Evolutionary conservation across 1,284 basidiomycete genomes (phyloP), one percentile per base, ranked within the genome.

Genomic region (Microbotryum saponariae): DNA sequence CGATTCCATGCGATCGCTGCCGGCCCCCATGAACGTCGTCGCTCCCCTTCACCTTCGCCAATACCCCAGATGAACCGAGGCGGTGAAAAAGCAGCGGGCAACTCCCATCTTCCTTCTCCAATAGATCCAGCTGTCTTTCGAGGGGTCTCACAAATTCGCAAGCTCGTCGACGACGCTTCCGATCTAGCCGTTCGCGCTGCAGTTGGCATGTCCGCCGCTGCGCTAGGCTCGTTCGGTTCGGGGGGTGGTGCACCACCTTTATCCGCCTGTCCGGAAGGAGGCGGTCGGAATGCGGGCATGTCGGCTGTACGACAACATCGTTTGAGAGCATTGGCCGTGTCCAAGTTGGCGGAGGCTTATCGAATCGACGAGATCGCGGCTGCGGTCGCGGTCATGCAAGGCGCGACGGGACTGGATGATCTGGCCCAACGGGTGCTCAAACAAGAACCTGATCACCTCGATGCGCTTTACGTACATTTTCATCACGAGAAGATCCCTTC

Each of bases 401-500:
- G 88, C 33, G 88, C 88, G 3, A 89, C 84, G 66, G 86, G 89
- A 3, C 87, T 91, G 68, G 88, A 91, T 68, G 88, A 91, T 70
- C 79, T 91, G 18, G 88, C 88, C 1, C 86, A 88, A 72, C 80
- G 84, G 20, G 88, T 91, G 20, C 80, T 90, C 55, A 87, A 79
- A 80, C 21, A 67, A 86, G 88, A 89, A 72, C 86, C 87, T 0
- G 78, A 80, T 67, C 85, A 89, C 69, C 70, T 80, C 8, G 87
- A 90, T 70, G 88, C 88, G 6, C 83, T 81, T 78, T 90, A 90
- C 74, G 87, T 90, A 5, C 85, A 89, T 70, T 90, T 90, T 73
- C 90, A 90, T 75, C 88, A 90, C 71, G 88, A 91, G 73, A 89
- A 88, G 76, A 90, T 91, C 68, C 88, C 88, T 25, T 89, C 88